Base-by-base conservation (phyloP, 2,329 filamentous ascomycete species). In the Grosmannia clavigera region DNA sequence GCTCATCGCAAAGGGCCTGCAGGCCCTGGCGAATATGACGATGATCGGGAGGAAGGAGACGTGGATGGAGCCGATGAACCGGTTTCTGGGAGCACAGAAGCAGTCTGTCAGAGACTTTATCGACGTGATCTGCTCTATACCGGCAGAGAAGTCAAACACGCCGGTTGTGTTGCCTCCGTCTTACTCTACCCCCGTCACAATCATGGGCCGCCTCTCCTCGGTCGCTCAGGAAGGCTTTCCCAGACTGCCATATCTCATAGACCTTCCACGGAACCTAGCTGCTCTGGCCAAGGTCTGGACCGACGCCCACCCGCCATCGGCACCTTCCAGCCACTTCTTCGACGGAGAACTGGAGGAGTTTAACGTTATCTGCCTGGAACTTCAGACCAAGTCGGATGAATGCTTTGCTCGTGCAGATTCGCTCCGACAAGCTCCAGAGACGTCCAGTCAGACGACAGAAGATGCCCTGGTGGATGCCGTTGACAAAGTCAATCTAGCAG, bases 11-110 rank as follows among this genome's bases (percentile, higher is more conserved):
- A 97, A 97, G 72, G 90, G 88, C 1, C 76, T 97, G 10, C 92
- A 96, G 73, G 92, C 90, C 19, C 79, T 97, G 61, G 90, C 91
- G 22, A 96, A 96, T 70, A 80, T 96, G 73, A 89, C 90, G 2
- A 90, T 84, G 0, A 96, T 96, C 69, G 92, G 92, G 50, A 92
- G 88, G 69, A 95, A 96, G 70, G 92, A 97, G 72, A 85, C 87
- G n/a, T 97, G 91, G 90, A 96, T 97, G 92, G 92, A 96, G 73
- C 91, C 91, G 0, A 97, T 97, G 92, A 97, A 96, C 69, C 82
- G 82, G 52, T 96, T 96, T 67, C 76, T 97, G 46, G 80, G 79
- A 10, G 78, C 83, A 1, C 86, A 95, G 68, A 83, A 91, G 25
- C 81, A 86, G 66, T 82, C 88, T 48, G 90, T 96, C 72, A 95